A percentile compares a stretch with the other conserved stretches of the same genome.
These are phyloP conservation scores for Punctularia strigosozonata DNA, from an alignment of 768 basidiomycete genomes.

Conservation along the genomic window DNA sequence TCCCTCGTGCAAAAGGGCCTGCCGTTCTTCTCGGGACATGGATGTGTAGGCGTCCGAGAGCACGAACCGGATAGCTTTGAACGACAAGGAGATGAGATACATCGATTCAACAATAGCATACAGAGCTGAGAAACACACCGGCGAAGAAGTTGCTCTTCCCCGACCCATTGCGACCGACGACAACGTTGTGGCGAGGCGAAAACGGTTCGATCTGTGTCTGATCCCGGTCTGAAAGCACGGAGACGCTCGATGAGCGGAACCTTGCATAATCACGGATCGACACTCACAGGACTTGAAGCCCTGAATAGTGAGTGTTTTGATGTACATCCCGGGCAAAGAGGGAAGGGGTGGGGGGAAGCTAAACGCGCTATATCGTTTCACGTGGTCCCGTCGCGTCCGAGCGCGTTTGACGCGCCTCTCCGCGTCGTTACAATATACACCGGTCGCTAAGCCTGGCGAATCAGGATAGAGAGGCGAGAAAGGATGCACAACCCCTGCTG, in stretches of 20 bases:
- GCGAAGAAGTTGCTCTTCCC: slow-evolving; percentile 99
- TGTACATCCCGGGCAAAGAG: slow-evolving; percentile 61
- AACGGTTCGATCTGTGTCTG: slow-evolving; percentile 93
- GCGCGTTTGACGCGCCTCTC: too few species aligned
- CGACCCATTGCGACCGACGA: slow-evolving; percentile 94
- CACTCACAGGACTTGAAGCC: slow-evolving; percentile 96
- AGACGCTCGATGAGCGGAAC: slow-evolving; percentile 4
- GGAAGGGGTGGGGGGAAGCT: too few species aligned
- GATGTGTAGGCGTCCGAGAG: slow-evolving; percentile 96
- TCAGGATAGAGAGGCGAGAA: too few species aligned
- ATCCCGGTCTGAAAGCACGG: slow-evolving; percentile 49
- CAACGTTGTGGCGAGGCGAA: slow-evolving; percentile 87
- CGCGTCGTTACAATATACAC: too few species aligned
- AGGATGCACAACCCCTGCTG: too few species aligned
- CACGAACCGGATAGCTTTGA: slow-evolving; percentile 87
- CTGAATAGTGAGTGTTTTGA: slow-evolving; percentile 83
- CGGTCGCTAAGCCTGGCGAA: too few species aligned
- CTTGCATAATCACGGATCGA: background rate
- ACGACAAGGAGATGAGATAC: background rate
- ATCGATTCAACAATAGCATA: background rate
- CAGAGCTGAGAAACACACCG: slow-evolving; percentile 33
- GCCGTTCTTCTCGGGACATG: slow-evolving; percentile 87
- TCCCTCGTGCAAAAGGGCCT: slow-evolving; percentile 89
- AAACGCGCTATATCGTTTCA: too few species aligned
- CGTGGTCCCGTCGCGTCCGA: too few species aligned